Evolutionary conservation across 192 early-diverging fungal genomes (phyloP).

Genomic region (Dispira simplex): DNA sequence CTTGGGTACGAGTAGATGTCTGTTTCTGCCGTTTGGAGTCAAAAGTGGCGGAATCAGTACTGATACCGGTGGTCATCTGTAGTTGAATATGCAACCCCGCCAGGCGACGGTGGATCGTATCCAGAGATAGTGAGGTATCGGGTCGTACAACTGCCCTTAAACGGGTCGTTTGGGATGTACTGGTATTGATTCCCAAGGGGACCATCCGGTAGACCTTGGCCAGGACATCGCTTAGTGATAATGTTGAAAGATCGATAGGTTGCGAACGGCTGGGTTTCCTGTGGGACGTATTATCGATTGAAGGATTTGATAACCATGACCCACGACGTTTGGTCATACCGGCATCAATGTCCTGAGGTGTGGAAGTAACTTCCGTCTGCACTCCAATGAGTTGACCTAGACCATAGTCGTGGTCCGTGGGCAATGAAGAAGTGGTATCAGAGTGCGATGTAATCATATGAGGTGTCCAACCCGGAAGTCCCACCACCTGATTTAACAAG

Average conservation of each 20-base stretch:
- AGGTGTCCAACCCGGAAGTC: neutral
- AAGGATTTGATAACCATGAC: neutral
- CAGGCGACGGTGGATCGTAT: neutral
- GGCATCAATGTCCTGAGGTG: conserved; percentile 2
- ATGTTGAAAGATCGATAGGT: neutral
- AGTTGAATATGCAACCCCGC: neutral
- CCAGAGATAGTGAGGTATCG: neutral
- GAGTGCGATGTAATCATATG: neutral
- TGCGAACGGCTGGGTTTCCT: neutral
- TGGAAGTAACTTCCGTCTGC: neutral
- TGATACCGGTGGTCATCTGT: neutral
- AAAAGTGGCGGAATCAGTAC: neutral
- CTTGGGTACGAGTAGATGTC: neutral
- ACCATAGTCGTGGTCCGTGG: neutral
- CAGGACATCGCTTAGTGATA: neutral
- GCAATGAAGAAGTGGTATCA: neutral
- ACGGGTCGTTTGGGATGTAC: neutral
- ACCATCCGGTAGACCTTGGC: neutral
- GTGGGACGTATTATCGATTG: too few relatives aligned
- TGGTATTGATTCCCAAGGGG: neutral
- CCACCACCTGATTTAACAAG: neutral
- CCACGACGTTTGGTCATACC: neutral
- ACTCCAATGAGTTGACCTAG: neutral
- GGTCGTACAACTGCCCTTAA: neutral
- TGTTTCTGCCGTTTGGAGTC: neutral